Conservation (phyloP, 2,329 filamentous ascomycete species). For the Cordyceps cicadae region DNA sequence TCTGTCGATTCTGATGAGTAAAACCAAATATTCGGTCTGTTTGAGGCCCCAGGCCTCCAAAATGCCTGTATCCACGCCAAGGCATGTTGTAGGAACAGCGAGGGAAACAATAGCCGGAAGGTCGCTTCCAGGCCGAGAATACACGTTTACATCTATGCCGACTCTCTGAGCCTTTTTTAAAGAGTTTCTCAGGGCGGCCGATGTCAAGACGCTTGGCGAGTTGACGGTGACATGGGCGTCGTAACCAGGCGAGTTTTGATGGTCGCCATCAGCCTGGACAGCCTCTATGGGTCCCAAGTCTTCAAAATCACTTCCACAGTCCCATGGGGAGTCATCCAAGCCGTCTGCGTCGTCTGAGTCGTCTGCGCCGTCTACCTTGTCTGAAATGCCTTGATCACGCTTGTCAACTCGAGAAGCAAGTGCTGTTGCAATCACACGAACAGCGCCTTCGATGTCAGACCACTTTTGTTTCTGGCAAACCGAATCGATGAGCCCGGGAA, state of each 20-base stretch:
- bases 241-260: neutral
- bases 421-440: constrained; percentile 16
- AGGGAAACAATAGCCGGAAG: constrained; percentile 47
- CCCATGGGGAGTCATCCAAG: neutral
- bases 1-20: constrained; percentile 57
- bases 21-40: constrained; percentile 59
- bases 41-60: constrained; percentile 70
- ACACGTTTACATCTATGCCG: constrained; percentile 62
- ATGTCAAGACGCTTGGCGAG: neutral
- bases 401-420: constrained; percentile 25
- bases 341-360: too few relatives aligned
- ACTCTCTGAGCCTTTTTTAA: constrained; percentile 50
- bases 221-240: constrained; percentile 20
- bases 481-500: neutral
- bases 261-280: constrained; percentile 24
- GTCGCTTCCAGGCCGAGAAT: constrained; percentile 38
- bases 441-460: constrained; percentile 3
- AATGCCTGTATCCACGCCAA: constrained; percentile 66
- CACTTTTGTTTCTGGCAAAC: neutral
- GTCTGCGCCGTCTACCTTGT: too few relatives aligned
- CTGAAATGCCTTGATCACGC: constrained; percentile 26
- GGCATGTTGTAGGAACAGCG: constrained; percentile 59
- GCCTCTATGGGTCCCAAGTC: constrained; percentile 27
- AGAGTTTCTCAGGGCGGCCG: constrained; percentile 36
- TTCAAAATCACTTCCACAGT: constrained; percentile 19